Evolutionary conservation across 108 stramenopile species (phyloP).

Genomic region (Fistulifera solaris): DNA sequence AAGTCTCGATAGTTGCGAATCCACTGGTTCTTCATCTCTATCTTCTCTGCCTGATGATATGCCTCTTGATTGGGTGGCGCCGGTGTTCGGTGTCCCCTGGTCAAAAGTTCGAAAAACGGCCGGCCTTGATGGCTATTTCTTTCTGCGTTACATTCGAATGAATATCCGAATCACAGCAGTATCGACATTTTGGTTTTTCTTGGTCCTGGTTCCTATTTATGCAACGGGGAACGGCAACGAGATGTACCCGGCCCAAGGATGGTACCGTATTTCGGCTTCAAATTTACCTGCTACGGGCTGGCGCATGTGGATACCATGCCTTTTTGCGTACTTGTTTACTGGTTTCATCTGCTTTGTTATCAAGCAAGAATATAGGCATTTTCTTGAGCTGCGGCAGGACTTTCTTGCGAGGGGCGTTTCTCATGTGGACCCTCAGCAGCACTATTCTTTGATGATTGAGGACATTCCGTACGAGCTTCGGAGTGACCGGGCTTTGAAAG

Average conservation of each 20-base stretch:
- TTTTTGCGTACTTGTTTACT: conserved; percentile 81
- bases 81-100: conserved; percentile 64
- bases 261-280: conserved; percentile 78
- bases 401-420: conserved; percentile 56
- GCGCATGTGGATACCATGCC: conserved; percentile 75
- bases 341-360: conserved; percentile 76
- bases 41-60: conserved; percentile 26
- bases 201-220: conserved; percentile 67
- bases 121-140: conserved; percentile 90
- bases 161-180: conserved; percentile 72
- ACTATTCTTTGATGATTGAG: conserved; percentile 81
- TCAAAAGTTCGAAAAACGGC: conserved; percentile 47
- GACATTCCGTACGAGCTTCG: conserved; percentile 76
- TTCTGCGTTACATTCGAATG: conserved; percentile 80
- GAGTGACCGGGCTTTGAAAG: conserved; percentile 65
- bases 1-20: too few relatives aligned
- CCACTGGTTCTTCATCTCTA: neutral
- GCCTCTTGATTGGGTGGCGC: conserved; percentile 65
- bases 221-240: conserved; percentile 43
- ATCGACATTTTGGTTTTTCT: conserved; percentile 62
- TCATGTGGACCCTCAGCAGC: conserved; percentile 54
- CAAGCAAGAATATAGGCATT: conserved; percentile 80
- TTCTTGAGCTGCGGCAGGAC: conserved; percentile 70
- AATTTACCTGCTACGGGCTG: conserved; percentile 56
- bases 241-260: conserved; percentile 50